phyloP scores from a whole-genome alignment of 2,329 filamentous ascomycete species.

The Fonsecaea nubica region DNA sequence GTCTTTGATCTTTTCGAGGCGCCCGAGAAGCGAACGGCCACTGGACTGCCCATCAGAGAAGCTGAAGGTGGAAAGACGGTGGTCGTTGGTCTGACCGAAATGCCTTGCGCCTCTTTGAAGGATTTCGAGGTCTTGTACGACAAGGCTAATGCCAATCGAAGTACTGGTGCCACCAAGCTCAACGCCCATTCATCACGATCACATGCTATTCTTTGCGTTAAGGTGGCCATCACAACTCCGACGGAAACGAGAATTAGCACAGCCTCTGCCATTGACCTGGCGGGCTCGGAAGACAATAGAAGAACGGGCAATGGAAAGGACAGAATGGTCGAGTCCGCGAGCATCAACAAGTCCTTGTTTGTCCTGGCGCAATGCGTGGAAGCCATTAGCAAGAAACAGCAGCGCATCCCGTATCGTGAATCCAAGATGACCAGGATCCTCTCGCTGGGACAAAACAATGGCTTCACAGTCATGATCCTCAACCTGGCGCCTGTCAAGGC shows the following conservation, averaged over 20 bases:
- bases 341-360: conserved; percentile 97
- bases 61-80: conserved; percentile 80
- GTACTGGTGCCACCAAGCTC: conserved; percentile 86
- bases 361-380: conserved; percentile 95
- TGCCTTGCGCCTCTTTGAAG: conserved; percentile 80
- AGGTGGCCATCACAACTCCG: conserved; percentile 76
- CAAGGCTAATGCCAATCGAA: conserved; percentile 87
- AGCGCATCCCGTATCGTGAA: conserved; percentile 87
- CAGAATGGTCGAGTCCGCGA: conserved; percentile 89
- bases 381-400: conserved; percentile 78
- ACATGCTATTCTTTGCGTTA: conserved; percentile 89
- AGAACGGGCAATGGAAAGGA: conserved; percentile 93
- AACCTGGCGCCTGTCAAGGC: conserved; percentile 90
- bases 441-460: conserved; percentile 90
- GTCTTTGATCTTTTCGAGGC: conserved; percentile 90
- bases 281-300: conserved; percentile 93
- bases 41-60: conserved; percentile 81
- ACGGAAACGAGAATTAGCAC: conserved; percentile 76
- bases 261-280: conserved; percentile 91
- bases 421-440: conserved; percentile 97
- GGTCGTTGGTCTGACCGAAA: conserved; percentile 84
- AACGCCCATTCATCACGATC: conserved; percentile 90
- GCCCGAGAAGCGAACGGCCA: conserved; percentile 81
- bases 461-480: conserved; percentile 94
- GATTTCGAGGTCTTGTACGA: conserved; percentile 92